phyloP scores from a whole-genome alignment of 495 filamentous ascomycete genomes.

The Darksidea phi region DNA sequence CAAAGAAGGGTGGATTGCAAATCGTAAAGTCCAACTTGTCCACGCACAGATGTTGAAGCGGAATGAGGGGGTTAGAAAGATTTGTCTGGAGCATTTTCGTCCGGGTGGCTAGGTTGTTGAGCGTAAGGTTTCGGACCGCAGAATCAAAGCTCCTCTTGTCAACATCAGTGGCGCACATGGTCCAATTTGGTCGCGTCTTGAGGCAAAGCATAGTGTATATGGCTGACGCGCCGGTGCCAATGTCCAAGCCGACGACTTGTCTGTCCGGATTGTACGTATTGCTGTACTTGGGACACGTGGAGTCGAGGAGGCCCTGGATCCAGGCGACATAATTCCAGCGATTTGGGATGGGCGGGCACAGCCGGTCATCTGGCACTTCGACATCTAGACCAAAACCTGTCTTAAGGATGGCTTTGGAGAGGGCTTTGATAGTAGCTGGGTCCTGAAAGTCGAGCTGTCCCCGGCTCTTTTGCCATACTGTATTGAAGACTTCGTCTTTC shows the following conservation, averaged over 20 bases:
- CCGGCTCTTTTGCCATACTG: conserved; percentile 47
- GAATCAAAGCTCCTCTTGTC: conserved; percentile 68
- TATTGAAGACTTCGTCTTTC: conserved; percentile 59
- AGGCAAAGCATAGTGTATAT: conserved; percentile 91
- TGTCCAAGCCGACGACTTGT: conserved; percentile 72
- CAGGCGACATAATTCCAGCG: conserved; percentile 83
- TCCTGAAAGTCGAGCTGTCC: conserved; percentile 78
- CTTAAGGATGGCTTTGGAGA: conserved; percentile 76
- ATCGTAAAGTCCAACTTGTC: conserved; percentile 77
- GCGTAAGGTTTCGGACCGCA: conserved; percentile 60
- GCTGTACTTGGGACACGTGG: conserved; percentile 54
- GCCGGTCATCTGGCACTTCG: conserved; percentile 68
- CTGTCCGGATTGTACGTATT: conserved; percentile 58
- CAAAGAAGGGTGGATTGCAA: conserved; percentile 94
- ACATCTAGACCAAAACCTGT: conserved; percentile 72
- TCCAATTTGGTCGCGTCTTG: conserved; percentile 62
- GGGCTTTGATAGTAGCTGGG: conserved; percentile 68
- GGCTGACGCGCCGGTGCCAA: conserved; percentile 85
- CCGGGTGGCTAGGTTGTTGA: conserved; percentile 63
- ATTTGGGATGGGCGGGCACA: conserved; percentile 77
- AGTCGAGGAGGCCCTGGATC: conserved; percentile 83
- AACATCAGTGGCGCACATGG: conserved; percentile 58
- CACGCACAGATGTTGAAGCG: conserved; percentile 54
- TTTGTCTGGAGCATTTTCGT: conserved; percentile 62
- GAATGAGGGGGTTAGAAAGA: conserved; percentile 57